phyloP scores from a whole-genome alignment of 768 basidiomycete species.

The Hortiboletus flavorubellus region DNA sequence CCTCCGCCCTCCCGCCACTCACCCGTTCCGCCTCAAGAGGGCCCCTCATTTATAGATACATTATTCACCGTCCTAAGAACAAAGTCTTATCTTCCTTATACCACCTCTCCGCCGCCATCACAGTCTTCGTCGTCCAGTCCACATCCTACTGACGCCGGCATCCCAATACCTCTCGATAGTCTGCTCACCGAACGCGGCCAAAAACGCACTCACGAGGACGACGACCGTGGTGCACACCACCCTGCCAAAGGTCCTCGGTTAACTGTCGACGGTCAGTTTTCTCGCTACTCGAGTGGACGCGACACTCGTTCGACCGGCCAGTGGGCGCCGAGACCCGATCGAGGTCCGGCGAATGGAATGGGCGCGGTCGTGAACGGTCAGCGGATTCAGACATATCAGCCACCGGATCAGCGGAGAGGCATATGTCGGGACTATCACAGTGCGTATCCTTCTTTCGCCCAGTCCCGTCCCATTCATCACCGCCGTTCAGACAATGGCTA shows the following conservation, averaged over 20 bases:
- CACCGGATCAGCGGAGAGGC: conserved; percentile 70
- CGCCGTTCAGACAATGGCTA: conserved; percentile 73
- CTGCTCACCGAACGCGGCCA: conserved; percentile 54
- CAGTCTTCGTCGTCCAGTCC: conserved; percentile 36
- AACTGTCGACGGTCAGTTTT: conserved; percentile 60
- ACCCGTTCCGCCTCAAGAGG: conserved; percentile 44
- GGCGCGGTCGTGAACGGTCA: conserved; percentile 38
- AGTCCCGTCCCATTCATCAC: conserved; percentile 7
- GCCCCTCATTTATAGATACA: conserved; percentile 72
- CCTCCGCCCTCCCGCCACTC: conserved; percentile 4
- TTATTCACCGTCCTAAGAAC: conserved; percentile 83
- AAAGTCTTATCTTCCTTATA: conserved; percentile 82
- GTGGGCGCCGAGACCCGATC: conserved; percentile 39
- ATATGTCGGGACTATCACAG: conserved; percentile 93
- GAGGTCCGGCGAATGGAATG: conserved; percentile 25
- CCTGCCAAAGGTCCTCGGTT: conserved; percentile 74
- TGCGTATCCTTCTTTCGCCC: conserved; percentile 40
- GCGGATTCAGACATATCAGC: conserved; percentile 59
- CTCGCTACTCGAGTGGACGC: conserved; percentile 51
- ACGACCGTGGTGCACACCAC: conserved; percentile 55
- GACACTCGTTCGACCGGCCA: conserved; percentile 39
- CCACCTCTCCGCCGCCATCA: conserved; percentile 39
- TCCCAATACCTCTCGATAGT: conserved; percentile 75
- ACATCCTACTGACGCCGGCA: conserved; percentile 53
- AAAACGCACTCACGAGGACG: conserved; percentile 64